Percentiles rank a stretch among this genome's conserved stretches.
Conservation (phyloP, 345 rosid genomes). For the Aquilaria sinensis region DNA sequence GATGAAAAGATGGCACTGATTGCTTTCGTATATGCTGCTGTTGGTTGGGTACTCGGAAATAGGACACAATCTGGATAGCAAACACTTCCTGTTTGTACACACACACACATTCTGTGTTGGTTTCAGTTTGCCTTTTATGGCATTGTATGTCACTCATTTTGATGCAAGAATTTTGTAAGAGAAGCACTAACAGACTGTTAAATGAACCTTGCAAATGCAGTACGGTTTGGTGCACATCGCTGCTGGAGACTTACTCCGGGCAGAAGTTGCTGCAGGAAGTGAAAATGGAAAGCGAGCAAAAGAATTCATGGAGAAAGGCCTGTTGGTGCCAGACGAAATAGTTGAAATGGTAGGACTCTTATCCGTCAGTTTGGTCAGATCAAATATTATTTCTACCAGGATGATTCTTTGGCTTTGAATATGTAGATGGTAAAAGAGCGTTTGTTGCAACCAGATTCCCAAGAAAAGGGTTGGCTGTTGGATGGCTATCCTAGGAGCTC, state of each 20-base stretch:
- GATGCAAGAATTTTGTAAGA: conserved; percentile 4
- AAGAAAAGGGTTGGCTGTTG: conserved; percentile 87
- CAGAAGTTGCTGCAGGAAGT: conserved; percentile 75
- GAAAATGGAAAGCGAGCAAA: conserved; percentile 79
- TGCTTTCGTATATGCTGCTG: no score
- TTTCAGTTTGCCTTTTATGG: neutral
- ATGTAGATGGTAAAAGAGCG: conserved; percentile 87
- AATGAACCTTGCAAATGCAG: conserved; percentile 50
- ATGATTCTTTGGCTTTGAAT: conserved; percentile 17
- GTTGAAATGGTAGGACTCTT: conserved; percentile 49
- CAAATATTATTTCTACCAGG: conserved; percentile 8
- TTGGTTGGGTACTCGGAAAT: no score
- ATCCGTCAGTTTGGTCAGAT: conserved; percentile 4
- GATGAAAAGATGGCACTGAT: no score
- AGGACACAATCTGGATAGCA: no score
- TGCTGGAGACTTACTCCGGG: conserved; percentile 85
- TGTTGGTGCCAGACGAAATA: conserved; percentile 73
- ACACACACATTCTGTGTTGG: no score
- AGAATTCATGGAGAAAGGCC: conserved; percentile 87
- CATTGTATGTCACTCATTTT: conserved; percentile 5
- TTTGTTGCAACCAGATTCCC: conserved; percentile 60
- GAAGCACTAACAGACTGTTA: conserved; percentile 17
- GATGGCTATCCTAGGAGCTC: conserved; percentile 96
- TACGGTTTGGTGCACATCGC: conserved; percentile 89
- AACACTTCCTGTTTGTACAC: no score